These are phyloP conservation scores for Davidsoniella eucalypti DNA, from an alignment of 2,329 filamentous ascomycete genomes.

Conservation along the genomic window DNA sequence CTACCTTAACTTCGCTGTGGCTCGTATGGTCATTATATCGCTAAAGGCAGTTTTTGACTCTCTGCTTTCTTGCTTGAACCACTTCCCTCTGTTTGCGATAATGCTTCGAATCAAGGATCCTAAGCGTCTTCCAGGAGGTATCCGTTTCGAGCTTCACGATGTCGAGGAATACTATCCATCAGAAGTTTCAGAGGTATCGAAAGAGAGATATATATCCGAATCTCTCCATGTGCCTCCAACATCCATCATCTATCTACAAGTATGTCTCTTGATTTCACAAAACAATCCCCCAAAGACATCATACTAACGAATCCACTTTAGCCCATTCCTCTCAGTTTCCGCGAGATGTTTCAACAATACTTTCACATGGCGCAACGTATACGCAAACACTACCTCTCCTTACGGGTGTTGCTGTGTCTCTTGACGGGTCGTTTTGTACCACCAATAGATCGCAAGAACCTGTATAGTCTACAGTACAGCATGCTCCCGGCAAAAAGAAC, in stretches of 20 bases:
- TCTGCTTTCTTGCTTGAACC: conserved; percentile 81
- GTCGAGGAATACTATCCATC: conserved; percentile 34
- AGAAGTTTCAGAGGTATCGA: conserved; percentile 17
- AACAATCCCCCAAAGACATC: not conserved
- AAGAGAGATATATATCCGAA: conserved; percentile 14
- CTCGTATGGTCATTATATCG: conserved; percentile 86
- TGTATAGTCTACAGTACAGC: conserved; percentile 94
- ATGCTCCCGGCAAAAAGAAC: conserved; percentile 79
- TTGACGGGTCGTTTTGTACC: conserved; percentile 85
- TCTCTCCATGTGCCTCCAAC: conserved; percentile 30
- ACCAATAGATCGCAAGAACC: conserved; percentile 81
- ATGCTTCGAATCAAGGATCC: conserved; percentile 95
- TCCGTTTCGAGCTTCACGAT: conserved; percentile 79
- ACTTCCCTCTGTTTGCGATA: conserved; percentile 90
- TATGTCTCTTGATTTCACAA: conserved; percentile 20
- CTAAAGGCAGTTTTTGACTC: conserved; percentile 87
- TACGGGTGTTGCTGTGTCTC: conserved; percentile 72
- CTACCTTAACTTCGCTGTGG: conserved; percentile 88
- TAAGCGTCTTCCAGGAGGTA: conserved; percentile 65
- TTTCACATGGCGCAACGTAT: conserved; percentile 87
- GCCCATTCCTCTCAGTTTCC: conserved; percentile 77
- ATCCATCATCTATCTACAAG: conserved; percentile 76
- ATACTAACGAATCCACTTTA: conserved; percentile 20
- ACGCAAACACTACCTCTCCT: conserved; percentile 86
- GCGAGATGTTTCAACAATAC: conserved; percentile 95